Evolutionary conservation across 495 filamentous ascomycete genomes (phyloP), one percentile per base, ranked within the genome.

Genomic region (Aspergillus baeticus): DNA sequence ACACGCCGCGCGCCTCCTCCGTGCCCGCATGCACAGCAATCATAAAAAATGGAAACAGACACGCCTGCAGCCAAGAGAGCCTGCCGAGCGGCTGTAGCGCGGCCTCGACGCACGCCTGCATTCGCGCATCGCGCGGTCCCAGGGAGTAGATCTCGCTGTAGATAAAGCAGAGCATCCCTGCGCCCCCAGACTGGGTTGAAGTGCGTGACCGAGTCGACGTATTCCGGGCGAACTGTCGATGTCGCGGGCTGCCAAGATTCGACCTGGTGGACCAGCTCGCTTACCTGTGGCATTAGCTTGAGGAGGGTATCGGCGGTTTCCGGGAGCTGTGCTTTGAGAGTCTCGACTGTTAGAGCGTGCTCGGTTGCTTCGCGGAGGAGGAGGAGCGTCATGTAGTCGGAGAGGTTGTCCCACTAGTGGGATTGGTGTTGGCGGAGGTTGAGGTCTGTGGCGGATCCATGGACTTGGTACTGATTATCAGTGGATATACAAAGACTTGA

Each of bases 21-120:
- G 29, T 36, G 18, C 34, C 11, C 11, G 21, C 21, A 52, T 58
- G 55, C n/a, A 58, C 15, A 4, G 47, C 55, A 29, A 52, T 45
- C 47, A 58, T 58, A 21, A 58, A 58, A 2, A 51, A 22, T 11
- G 55, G 55, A n/a, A 43, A 58, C 18, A 58, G 34, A 22, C 20
- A 33, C 2, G 47, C 35, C 38, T 58, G 55, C 17, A 58, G 17
- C 55, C 55, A 58, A 14, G 22, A 17, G 2, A 52, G 17, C 6
- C 36, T 43, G 4, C 8, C 22, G 3, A 37, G 36, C 18, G 26
- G 4, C 26, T 3, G 4, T 8, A 29, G 26, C 4, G 26, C 26
- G 26, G 3, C 26, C 4, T 3, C 26, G 4, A 29, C 26, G 26
- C 26, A 29, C 4, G 3, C 26, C 26, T 29, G 26, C 4, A 29